These are phyloP conservation scores for Phytophthora pluvialis DNA, from an alignment of 352 stramenopile species.

Conservation along the genomic window DNA sequence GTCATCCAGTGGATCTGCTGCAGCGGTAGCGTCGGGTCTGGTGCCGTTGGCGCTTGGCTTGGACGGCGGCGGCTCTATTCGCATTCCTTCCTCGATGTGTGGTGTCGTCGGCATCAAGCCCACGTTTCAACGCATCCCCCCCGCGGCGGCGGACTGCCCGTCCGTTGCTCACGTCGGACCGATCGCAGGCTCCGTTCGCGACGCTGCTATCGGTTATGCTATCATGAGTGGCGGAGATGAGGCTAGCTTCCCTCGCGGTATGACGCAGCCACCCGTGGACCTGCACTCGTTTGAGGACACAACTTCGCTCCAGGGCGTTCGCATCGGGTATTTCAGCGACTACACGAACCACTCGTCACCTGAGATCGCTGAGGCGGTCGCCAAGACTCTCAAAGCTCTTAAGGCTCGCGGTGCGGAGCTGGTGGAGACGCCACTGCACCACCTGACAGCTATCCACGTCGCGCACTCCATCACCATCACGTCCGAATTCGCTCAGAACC, in stretches of 20 bases:
- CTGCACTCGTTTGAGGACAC: conserved; percentile 65
- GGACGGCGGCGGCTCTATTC: conserved; percentile 91
- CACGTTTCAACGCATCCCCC: conserved; percentile 80
- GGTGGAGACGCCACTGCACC: conserved; percentile 77
- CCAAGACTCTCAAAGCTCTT: conserved; percentile 59
- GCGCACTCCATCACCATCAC: conserved; percentile 86
- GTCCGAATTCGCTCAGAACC: conserved; percentile 76
- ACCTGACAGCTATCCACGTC: conserved; percentile 81
- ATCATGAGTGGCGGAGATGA: conserved; percentile 77
- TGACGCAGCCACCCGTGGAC: conserved; percentile 56
- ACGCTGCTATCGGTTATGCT: conserved; percentile 85
- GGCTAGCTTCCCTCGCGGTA: conserved; percentile 45
- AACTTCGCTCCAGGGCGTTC: conserved; percentile 64
- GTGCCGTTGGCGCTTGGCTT: conserved; percentile 87
- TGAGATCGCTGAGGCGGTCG: conserved; percentile 56
- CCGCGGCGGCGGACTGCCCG: conserved; percentile 55
- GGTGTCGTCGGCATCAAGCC: conserved; percentile 91
- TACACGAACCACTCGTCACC: conserved; percentile 78
- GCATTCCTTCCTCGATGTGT: conserved; percentile 89
- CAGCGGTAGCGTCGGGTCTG: conserved; percentile 87
- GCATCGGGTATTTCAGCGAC: conserved; percentile 80
- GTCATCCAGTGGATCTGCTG: conserved; percentile 91
- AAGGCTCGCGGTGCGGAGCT: conserved; percentile 67
- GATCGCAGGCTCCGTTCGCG: conserved; percentile 77
- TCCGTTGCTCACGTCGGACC: conserved; percentile 83